Conservation (phyloP, 2,329 filamentous ascomycete species). For the Curvularia verruculosa region DNA sequence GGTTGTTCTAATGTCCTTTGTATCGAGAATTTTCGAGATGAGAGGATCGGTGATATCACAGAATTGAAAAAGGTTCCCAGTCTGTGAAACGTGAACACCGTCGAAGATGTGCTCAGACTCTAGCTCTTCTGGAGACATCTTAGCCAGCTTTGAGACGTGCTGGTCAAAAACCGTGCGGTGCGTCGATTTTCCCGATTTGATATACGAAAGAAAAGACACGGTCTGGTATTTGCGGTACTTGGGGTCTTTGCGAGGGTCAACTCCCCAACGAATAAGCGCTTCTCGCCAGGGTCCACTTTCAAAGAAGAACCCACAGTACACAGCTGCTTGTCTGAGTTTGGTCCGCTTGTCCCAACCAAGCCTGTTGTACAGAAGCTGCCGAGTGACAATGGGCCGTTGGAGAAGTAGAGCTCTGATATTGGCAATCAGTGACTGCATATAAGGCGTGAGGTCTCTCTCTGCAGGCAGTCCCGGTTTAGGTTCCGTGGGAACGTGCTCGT, state of each 20-base stretch:
- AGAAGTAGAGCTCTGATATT: conserved; percentile 70
- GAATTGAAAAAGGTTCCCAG: conserved; percentile 92
- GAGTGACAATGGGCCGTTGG: conserved; percentile 82
- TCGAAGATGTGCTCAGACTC: conserved; percentile 74
- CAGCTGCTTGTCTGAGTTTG: conserved; percentile 73
- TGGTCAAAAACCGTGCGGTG: conserved; percentile 36
- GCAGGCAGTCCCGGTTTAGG: conserved; percentile 63
- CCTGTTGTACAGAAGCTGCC: conserved; percentile 78
- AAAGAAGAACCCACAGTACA: conserved; percentile 91
- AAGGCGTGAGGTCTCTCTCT: conserved; percentile 58
- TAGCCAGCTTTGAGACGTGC: conserved; percentile 32
- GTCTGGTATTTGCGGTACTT: conserved; percentile 86
- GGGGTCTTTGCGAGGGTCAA: conserved; percentile 81
- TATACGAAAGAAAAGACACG: conserved; percentile 54
- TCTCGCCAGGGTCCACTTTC: conserved; percentile 91
- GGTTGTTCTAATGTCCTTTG: conserved; percentile 57
- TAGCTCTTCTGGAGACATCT: conserved; percentile 32
- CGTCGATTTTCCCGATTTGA: conserved; percentile 35
- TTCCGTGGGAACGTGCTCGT: conserved; percentile 65
- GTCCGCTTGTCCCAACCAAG: conserved; percentile 62
- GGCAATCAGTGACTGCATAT: conserved; percentile 68
- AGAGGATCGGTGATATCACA: conserved; percentile 88
- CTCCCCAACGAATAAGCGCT: conserved; percentile 80
- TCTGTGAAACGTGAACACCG: conserved; percentile 72
- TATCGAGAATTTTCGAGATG: conserved; percentile 69